A percentile compares a stretch with the other conserved stretches of the same genome.
Evolutionary conservation across 495 filamentous ascomycete species (phyloP).

Genomic region (Penicillium malachiteum): DNA sequence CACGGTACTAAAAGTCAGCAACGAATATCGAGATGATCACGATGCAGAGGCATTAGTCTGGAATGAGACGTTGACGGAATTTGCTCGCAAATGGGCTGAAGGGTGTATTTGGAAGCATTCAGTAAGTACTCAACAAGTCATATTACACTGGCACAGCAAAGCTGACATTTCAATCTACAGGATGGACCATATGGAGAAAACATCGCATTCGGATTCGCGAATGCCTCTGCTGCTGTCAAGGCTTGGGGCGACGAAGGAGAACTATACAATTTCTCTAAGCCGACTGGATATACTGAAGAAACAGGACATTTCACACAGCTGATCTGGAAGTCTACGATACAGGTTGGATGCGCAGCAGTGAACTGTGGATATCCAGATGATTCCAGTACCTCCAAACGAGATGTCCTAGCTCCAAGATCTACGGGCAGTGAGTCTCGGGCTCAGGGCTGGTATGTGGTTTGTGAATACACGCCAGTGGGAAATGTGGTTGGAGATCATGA

Average conservation of each 20-base stretch:
- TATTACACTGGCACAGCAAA: neutral
- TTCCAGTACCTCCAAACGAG: conserved; percentile 1
- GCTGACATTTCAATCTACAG: conserved; percentile 29
- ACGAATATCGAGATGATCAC: conserved; percentile 64
- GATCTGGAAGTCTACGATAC: conserved; percentile 70
- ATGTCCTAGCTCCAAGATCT: conserved; percentile 7
- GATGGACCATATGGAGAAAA: conserved; percentile 76
- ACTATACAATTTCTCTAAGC: conserved; percentile 56
- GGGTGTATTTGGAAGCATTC: conserved; percentile 63
- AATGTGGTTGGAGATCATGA: conserved; percentile 68
- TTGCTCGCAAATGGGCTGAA: conserved; percentile 52
- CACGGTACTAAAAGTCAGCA: conserved; percentile 63
- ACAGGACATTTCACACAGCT: conserved; percentile 89
- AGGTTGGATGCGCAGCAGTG: conserved; percentile 66
- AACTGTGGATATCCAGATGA: conserved; percentile 49
- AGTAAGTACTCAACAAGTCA: conserved; percentile 32
- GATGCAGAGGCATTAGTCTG: conserved; percentile 60
- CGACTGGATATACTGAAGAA: conserved; percentile 55
- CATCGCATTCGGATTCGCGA: conserved; percentile 65
- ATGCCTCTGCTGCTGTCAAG: conserved; percentile 57
- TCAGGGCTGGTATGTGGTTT: conserved; percentile 73
- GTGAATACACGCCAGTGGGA: conserved; percentile 74
- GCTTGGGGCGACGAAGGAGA: conserved; percentile 66
- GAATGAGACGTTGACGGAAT: conserved; percentile 62
- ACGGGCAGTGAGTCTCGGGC: conserved; percentile 24